phyloP scores from a whole-genome alignment of 768 basidiomycete genomes.

The Podaxis mareebaensis region DNA sequence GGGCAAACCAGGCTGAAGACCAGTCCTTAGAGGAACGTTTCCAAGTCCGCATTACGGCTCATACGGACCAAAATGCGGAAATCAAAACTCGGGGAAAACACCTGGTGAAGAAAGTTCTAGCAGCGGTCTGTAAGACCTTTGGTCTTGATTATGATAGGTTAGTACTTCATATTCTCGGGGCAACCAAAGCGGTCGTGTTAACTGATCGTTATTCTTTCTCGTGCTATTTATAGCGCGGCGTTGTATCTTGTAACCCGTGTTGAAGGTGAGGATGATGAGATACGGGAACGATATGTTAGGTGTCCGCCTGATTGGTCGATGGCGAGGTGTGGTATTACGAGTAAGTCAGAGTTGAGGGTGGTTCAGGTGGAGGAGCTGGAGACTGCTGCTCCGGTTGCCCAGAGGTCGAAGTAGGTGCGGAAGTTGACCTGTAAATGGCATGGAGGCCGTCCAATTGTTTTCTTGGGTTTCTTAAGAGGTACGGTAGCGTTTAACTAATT shows the following conservation, averaged over 20 bases:
- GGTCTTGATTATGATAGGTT: slow-evolving; percentile 31
- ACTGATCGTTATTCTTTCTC: background rate
- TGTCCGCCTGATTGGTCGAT: slow-evolving; percentile 28
- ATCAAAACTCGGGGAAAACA: slow-evolving; percentile 48
- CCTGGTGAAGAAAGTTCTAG: slow-evolving; percentile 39
- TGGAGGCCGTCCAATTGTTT: too few relatives aligned
- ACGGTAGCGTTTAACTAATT: too few relatives aligned
- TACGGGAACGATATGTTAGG: slow-evolving; percentile 16
- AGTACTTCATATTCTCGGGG: slow-evolving; percentile 2
- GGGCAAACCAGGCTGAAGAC: slow-evolving; percentile 2
- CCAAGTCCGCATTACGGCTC: slow-evolving; percentile 27
- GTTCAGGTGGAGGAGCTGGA: background rate
- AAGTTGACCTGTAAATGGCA: too few relatives aligned
- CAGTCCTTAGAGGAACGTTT: slow-evolving; percentile 25
- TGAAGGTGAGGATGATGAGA: slow-evolving; percentile 17
- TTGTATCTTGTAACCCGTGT: slow-evolving; percentile 18
- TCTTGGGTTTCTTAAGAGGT: too few relatives aligned
- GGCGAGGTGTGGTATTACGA: slow-evolving; percentile 21
- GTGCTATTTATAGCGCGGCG: slow-evolving; percentile 18
- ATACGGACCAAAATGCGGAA: slow-evolving; percentile 23
- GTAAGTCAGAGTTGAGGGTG: slow-evolving; percentile 3
- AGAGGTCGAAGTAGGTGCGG: background rate
- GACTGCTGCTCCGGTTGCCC: background rate
- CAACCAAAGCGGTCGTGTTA: background rate
- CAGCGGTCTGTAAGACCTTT: slow-evolving; percentile 41